Percentiles rank a stretch among this genome's conserved stretches.
Conservation (phyloP, 768 basidiomycete genomes). For the Fomitopsis serialis region DNA sequence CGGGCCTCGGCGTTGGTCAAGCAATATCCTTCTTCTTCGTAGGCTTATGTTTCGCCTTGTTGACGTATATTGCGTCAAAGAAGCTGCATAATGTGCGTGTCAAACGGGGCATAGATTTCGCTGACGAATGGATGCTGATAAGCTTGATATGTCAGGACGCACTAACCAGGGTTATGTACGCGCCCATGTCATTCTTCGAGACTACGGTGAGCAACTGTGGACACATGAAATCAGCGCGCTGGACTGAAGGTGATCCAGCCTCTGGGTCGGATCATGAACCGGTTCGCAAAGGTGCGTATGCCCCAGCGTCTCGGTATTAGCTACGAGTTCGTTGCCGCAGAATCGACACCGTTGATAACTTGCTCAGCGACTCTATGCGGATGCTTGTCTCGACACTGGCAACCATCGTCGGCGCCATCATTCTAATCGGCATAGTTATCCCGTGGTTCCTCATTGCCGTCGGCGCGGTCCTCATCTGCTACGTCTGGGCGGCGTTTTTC, state of each 20-base stretch:
- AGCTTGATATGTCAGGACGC: constrained; percentile 37
- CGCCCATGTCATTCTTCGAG: constrained; percentile 90
- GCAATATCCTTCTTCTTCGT: constrained; percentile 64
- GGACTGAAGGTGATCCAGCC: constrained; percentile 32
- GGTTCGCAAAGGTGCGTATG: constrained; percentile 65
- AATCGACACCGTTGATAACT: constrained; percentile 81
- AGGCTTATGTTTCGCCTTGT: constrained; percentile 56
- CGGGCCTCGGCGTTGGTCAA: constrained; percentile 63
- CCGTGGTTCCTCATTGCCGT: constrained; percentile 86
- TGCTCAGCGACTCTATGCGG: constrained; percentile 65
- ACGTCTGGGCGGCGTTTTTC: constrained; percentile 70
- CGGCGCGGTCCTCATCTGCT: constrained; percentile 49
- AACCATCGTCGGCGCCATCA: constrained; percentile 66
- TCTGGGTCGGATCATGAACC: constrained; percentile 84
- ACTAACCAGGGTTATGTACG: constrained; percentile 67
- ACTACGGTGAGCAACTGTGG: constrained; percentile 50
- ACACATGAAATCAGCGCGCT: background rate
- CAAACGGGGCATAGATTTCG: background rate
- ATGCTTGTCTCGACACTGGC: constrained; percentile 64
- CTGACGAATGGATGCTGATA: background rate
- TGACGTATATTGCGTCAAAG: constrained; percentile 78
- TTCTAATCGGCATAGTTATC: constrained; percentile 70
- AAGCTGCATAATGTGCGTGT: constrained; percentile 49
- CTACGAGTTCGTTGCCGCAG: constrained; percentile 22
- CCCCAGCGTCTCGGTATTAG: background rate